Evolutionary conservation across 768 basidiomycete species (phyloP), one percentile per base, ranked within the genome.

Genomic region (Mycena vitilis): DNA sequence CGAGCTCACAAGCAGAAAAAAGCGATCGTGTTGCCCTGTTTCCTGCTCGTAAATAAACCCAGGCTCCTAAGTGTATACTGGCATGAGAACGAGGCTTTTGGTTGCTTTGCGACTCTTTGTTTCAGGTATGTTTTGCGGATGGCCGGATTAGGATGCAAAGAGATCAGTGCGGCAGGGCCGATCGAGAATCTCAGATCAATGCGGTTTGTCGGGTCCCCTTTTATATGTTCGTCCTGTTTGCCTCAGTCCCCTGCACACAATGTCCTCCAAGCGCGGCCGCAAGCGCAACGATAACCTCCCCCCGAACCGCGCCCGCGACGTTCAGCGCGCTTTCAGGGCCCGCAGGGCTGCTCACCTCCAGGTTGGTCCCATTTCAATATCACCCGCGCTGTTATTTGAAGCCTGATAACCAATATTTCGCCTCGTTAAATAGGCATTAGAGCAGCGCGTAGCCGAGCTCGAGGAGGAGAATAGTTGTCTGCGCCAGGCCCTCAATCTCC

Each of bases 241-340:
- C 73, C 74, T 75, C 76, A 73, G 71, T 72, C 75, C 72, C 76
- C 77, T 71, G 73, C 67, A 74, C 73, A 65, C 74, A 64, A 94
- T 93, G 91, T 94, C 92, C 74, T 94, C 92, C 70, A 95, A 94
- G 82, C 90, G 94, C 75, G 94, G 94, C 69, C 88, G 94, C 75
- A 95, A 95, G 75, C 84, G 93, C 77, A 91, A 93, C 79, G 90
- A 93, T 78, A 90, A 87, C 74, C 87, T 93, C 53, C 91, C 92
- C 66, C 91, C 91, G 5, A 92, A 92, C 74, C 88, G 94, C 70
- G 94, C 95, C 36, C 84, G 95, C 65, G 95, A 96, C 75, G 93
- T 95, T 20, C 95, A 96, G 77, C 82, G 95, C 75, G 95, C 94
- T 11, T 96, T 96, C 82, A 87, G 95, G 70, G 95, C 95, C 40